Base-by-base conservation (phyloP, 2,329 filamentous ascomycete species). In the Dothistroma pini region DNA sequence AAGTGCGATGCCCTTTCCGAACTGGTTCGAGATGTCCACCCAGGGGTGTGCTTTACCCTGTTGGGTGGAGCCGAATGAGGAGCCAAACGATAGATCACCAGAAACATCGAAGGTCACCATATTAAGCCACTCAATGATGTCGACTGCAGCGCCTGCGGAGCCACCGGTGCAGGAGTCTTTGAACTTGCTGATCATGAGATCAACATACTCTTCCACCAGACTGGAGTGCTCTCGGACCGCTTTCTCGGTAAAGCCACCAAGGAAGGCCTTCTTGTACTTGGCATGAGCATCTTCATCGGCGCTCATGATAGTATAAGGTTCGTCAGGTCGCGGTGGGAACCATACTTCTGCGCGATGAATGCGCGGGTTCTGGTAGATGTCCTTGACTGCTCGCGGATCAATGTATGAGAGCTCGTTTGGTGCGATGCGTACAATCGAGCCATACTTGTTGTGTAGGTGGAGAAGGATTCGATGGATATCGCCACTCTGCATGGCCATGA, bases 351-450 rank as follows among this genome's bases (percentile, higher is more conserved):
- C 49, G 3, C 57, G 32, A 14, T n/a, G n/a, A 14, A 58, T 58
- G 19, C 49, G 34, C 7, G 57, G 57, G 19, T 58, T 58, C 34
- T 53, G 57, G 44, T 76, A 76, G 25, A 80, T 78, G 38, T 79
- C 76, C 63, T 74, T 73, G 75, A 79, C 82, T 2, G 72, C 71
- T 8, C 70, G 56, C 7, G 71, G 62, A 41, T 74, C 68, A 38
- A 71, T 75, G 63, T 79, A 82, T 2, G 79, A 77, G 1, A 83
- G 73, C 64, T 81, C 79, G 59, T 79, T 73, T 1, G 80, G 79
- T 5, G 74, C 75, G 49, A 81, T 70, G 16, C 80, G 77, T 9
- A 83, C 78, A 38, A 81, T 71, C 1, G 72, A 70, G 9, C 79
- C 79, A 63, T 78, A 77, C 32, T 65, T 56, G 2, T 68, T 61